Percentiles rank a stretch among this genome's conserved stretches.
These are phyloP conservation scores for Amanita inopinata DNA, from an alignment of 768 basidiomycete genomes.

Conservation along the genomic window DNA sequence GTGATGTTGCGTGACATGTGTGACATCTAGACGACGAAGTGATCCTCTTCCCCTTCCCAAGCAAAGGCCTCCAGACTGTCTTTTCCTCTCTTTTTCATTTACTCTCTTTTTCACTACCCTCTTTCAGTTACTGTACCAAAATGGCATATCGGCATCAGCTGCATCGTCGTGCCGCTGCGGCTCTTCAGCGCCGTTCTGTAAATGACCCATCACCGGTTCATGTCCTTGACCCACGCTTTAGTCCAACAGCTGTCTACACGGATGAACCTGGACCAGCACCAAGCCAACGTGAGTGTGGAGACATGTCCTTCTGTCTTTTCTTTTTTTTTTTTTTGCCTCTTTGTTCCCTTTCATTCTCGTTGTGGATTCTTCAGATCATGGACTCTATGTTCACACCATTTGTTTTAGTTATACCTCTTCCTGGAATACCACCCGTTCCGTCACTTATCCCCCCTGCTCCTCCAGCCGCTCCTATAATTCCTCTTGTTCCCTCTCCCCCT, in stretches of 20 bases:
- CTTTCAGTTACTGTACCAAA: neutral
- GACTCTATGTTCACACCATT: no score
- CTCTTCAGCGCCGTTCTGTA: neutral
- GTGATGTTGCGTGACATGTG: neutral
- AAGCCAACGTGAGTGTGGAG: no score
- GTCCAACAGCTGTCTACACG: neutral
- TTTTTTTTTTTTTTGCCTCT: no score
- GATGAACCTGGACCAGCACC: no score
- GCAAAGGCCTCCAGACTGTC: neutral
- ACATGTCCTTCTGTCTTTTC: no score
- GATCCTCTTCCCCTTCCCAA: neutral
- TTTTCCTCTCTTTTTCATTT: neutral
- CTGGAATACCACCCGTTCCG: neutral
- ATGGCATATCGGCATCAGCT: neutral
- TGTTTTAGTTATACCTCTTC: no score
- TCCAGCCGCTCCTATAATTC: neutral
- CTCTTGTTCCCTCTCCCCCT: neutral
- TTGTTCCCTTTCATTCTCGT: no score
- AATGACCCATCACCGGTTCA: neutral
- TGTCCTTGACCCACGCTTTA: neutral
- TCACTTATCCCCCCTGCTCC: neutral
- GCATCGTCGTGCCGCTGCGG: neutral
- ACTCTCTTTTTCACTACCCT: conserved; percentile 4
- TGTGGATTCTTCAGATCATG: no score
- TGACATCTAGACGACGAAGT: neutral